Conservation (phyloP, 306 rosid species). For the Cucumis cinereus region DNA sequence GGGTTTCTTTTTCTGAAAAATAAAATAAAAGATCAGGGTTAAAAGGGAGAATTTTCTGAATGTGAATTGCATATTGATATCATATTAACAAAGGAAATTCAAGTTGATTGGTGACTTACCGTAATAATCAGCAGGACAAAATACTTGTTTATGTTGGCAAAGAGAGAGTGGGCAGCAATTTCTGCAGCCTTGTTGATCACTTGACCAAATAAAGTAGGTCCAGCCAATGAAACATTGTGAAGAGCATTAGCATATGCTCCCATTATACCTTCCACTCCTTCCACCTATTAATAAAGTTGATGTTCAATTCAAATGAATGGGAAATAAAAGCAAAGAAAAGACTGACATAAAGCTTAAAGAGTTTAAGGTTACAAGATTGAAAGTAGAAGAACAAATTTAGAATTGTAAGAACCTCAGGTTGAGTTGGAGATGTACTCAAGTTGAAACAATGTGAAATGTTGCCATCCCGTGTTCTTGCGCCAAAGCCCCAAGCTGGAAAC, state of each 20-base stretch:
- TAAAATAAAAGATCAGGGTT: background rate
- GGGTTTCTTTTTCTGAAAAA: background rate
- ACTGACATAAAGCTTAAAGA: too few relatives aligned
- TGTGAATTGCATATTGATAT: background rate
- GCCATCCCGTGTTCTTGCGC: conserved; percentile 39
- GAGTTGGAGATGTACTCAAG: conserved; percentile 39
- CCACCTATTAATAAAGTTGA: conserved; percentile 34
- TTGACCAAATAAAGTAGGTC: conserved; percentile 82
- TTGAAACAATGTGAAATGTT: conserved; percentile 64
- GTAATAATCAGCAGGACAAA: conserved; percentile 68
- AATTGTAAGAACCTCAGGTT: conserved; percentile 35
- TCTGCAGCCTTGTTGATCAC: conserved; percentile 61
- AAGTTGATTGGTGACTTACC: conserved; percentile 21
- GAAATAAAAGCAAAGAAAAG: background rate
- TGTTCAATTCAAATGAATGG: background rate
- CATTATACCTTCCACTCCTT: conserved; percentile 82
- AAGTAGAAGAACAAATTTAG: too few relatives aligned
- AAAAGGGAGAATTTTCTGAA: background rate
- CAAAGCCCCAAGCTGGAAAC: conserved; percentile 97
- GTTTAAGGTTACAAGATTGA: too few relatives aligned
- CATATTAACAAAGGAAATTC: background rate
- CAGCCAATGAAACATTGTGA: conserved; percentile 41
- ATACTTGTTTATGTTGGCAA: conserved; percentile 28
- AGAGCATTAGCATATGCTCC: conserved; percentile 51
- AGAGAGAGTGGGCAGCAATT: conserved; percentile 47